Evolutionary conservation across 2,329 filamentous ascomycete species (phyloP), one percentile per base, ranked within the genome.

Genomic region (Dactylellina drechsleri): DNA sequence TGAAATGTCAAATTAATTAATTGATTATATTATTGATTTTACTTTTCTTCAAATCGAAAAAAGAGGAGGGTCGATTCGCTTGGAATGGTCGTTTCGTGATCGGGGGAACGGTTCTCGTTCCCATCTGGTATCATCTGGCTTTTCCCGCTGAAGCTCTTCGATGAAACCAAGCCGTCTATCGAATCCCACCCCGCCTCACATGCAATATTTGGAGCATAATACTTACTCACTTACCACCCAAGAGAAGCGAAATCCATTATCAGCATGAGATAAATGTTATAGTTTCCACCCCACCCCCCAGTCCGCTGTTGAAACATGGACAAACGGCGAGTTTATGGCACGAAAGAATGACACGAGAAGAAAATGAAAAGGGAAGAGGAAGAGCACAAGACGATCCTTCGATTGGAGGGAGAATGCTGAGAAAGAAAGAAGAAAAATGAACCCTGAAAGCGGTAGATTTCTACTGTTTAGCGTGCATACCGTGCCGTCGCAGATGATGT

Each of bases 121-220:
- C 43, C 31, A 36, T 36, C 31, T 36, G 31, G 31, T 53, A 23
- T 4, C 23, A 23, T 23, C 23, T 23, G 23, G 23, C 4, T 23
- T 56, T 56, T 23, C 8, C 26, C 16, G 23, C 16, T 5, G 26
- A 13, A 28, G 45, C 31, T 18, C 8, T 20, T 64, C 20, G 52
- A 71, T 65, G 59, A 62, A 64, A 54, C 49, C 16, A 36, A 18
- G 28, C 66, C 59, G 53, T 65, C 43, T 59, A 59, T 65, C 45
- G 52, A 13, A 28, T 45, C 5, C 31, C 49, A 31, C 53, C 58
- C 60, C 49, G 60, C 62, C 31, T 41, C 66, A 50, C 28, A 71
- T 71, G 66, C 66, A 71, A 71, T 71, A 71, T 58, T 26, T 65
- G 66, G 53, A 31, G 58, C 31, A 13, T 71, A 40, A 64, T 71